Conservation (phyloP, 164 flowering plant species). For the Sextonia rubra region DNA sequence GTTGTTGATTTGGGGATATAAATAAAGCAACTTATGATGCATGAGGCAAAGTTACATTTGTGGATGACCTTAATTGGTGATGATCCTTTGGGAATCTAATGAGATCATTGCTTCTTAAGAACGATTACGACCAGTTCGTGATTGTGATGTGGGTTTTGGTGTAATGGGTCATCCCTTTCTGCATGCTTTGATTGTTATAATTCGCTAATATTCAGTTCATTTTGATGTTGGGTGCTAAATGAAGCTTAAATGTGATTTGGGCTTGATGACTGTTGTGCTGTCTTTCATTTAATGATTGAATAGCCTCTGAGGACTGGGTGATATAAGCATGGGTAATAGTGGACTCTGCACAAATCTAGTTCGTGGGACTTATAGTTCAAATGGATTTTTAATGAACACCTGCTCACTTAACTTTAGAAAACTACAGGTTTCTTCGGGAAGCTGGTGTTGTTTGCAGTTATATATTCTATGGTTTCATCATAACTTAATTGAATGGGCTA, state of each 20-base stretch:
- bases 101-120: not conserved
- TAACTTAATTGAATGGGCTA: not conserved
- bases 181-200: not conserved
- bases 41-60: not conserved
- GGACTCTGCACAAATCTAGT: not conserved
- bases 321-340: not conserved
- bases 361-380: too few relatives aligned
- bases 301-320: not conserved
- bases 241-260: not conserved
- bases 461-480: not conserved
- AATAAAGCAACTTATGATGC: not conserved
- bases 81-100: constrained; percentile 1
- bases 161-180: not conserved
- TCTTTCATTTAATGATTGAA: not conserved
- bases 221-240: not conserved
- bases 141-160: not conserved
- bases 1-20: not conserved
- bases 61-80: not conserved
- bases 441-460: not conserved
- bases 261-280: not conserved
- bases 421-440: not conserved
- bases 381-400: too few relatives aligned
- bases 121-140: too few relatives aligned
- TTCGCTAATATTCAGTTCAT: not conserved
- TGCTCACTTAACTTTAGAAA: not conserved